Conservation (phyloP, 169 alveolate genomes). For the Eimeria brunetti region DNA sequence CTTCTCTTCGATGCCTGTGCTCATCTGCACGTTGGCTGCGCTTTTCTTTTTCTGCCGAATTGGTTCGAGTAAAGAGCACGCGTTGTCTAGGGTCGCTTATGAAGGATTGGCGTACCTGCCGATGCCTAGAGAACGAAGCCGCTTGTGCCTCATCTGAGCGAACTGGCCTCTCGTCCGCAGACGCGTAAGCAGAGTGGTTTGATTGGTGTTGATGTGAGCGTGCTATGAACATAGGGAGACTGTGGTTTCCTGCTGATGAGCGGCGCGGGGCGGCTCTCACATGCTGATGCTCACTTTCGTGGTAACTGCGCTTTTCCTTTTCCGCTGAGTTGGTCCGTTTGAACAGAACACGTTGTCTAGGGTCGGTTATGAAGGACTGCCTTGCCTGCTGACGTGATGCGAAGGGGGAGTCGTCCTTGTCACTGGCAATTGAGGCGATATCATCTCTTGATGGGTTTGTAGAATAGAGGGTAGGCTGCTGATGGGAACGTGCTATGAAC, state of each 20-base stretch:
- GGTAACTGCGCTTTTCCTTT: background rate
- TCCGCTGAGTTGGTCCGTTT: conserved; percentile 30
- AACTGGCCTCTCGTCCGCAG: background rate
- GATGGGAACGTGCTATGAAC: conserved; percentile 25
- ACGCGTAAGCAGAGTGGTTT: background rate
- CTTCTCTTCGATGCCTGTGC: background rate
- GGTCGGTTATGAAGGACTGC: conserved; percentile 27
- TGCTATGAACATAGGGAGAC: conserved; percentile 30
- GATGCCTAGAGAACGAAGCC: background rate
- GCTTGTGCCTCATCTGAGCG: background rate
- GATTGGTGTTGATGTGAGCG: background rate
- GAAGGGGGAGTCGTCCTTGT: background rate
- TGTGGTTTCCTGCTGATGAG: conserved; percentile 70
- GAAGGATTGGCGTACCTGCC: conserved; percentile 36
- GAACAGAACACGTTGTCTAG: conserved; percentile 24
- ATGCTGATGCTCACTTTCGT: background rate
- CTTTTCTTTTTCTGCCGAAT: conserved; percentile 14
- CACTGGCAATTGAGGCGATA: background rate
- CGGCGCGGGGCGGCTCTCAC: conserved; percentile 18
- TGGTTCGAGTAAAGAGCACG: conserved; percentile 7
- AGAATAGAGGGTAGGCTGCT: background rate
- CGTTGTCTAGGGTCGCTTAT: conserved; percentile 13
- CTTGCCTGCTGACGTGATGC: conserved; percentile 22
- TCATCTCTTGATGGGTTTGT: background rate
- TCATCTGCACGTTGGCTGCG: background rate